phyloP scores from a whole-genome alignment of 2,329 filamentous ascomycete genomes.

The Sphaceloma murrayae region DNA sequence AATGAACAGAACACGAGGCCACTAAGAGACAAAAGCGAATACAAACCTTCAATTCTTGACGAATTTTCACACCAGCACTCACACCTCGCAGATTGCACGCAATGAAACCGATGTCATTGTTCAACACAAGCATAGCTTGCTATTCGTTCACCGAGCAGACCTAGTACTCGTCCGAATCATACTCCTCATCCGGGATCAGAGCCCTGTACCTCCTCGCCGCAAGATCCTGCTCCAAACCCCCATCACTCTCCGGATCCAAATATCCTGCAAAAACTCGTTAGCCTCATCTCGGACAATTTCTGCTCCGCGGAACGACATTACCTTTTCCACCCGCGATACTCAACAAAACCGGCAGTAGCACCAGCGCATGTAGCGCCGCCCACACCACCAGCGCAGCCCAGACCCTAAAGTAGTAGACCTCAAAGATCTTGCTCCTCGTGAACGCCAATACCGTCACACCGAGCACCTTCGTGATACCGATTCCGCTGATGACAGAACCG shows the following conservation, averaged over 20 bases:
- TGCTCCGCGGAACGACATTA: constrained; percentile 31
- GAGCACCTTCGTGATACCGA: constrained; percentile 89
- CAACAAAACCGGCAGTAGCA: constrained; percentile 84
- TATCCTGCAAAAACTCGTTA: constrained; percentile 49
- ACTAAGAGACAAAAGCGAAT: no score
- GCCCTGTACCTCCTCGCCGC: constrained; percentile 69
- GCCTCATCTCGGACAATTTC: neutral
- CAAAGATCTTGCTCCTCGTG: constrained; percentile 95
- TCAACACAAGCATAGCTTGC: no score
- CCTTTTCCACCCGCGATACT: constrained; percentile 75
- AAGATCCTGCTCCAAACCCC: constrained; percentile 81
- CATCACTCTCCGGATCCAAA: constrained; percentile 75
- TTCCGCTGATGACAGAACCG: constrained; percentile 87
- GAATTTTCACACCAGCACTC: no score
- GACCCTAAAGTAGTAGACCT: constrained; percentile 97
- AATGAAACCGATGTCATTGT: no score
- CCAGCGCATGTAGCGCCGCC: constrained; percentile 75
- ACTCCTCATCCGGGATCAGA: constrained; percentile 65
- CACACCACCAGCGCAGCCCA: constrained; percentile 89
- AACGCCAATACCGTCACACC: constrained; percentile 90
- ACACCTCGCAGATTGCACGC: no score
- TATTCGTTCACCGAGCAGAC: neutral
- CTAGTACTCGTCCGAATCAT: constrained; percentile 58
- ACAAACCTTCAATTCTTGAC: no score
- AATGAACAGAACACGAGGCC: no score